Conservation (phyloP, 192 early-diverging fungal genomes). For the Backusella circina region DNA sequence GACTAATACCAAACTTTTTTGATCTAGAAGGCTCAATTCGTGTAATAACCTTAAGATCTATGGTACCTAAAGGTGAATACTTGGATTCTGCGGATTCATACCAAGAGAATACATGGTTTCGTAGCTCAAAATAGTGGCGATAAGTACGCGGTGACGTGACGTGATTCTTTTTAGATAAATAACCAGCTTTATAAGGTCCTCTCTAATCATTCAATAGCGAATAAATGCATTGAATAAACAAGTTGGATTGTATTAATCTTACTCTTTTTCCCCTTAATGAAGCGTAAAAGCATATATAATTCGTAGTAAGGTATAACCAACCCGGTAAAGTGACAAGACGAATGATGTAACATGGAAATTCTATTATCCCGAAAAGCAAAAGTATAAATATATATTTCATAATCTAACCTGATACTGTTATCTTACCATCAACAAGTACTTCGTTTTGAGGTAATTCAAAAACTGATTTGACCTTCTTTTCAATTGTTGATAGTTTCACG, state of each 20-base stretch:
- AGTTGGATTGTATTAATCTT: neutral
- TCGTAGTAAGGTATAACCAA: slow-evolving; percentile 55
- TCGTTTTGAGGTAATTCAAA: slow-evolving; percentile 10
- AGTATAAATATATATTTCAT: neutral
- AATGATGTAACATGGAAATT: slow-evolving; percentile 62
- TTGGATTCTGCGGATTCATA: slow-evolving; percentile 51
- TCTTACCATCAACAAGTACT: slow-evolving; percentile 5
- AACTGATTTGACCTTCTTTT: neutral
- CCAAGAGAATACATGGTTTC: slow-evolving; percentile 54
- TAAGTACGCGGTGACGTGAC: slow-evolving; percentile 36
- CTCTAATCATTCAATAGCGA: slow-evolving; percentile 23
- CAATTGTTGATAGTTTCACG: neutral
- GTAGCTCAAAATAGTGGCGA: slow-evolving; percentile 56
- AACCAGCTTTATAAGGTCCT: slow-evolving; percentile 49
- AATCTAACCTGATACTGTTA: neutral
- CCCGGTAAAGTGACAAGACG: slow-evolving; percentile 58
- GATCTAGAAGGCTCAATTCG: slow-evolving; percentile 38
- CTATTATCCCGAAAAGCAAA: slow-evolving; percentile 24
- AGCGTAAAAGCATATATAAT: slow-evolving; percentile 62
- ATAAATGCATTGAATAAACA: neutral
- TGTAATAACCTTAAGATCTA: slow-evolving; percentile 54
- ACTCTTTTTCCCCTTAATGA: slow-evolving; percentile 49
- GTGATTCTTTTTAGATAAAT: slow-evolving; percentile 42
- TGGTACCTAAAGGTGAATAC: slow-evolving; percentile 52
- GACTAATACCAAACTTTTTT: slow-evolving; percentile 35